Evolutionary conservation across 2,329 filamentous ascomycete species (phyloP).

Genomic region (Cryphonectria naterciae): DNA sequence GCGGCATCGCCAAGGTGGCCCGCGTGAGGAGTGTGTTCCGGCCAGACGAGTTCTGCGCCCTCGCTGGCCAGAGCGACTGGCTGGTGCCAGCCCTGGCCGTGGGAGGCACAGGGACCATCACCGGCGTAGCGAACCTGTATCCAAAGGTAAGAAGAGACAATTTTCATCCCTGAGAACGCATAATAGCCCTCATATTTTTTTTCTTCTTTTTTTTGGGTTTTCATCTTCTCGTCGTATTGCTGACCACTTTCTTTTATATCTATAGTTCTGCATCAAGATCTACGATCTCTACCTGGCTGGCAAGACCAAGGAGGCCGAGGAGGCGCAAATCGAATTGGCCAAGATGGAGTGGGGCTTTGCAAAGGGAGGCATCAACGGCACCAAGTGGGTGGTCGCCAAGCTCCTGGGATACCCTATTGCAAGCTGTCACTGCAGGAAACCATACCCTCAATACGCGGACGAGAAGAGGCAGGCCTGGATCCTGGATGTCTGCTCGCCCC

Average conservation of each 20-base stretch:
- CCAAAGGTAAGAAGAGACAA: constrained; percentile 41
- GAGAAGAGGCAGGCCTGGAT: constrained; percentile 52
- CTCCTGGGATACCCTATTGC: constrained; percentile 54
- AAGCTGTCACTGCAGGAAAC: constrained; percentile 56
- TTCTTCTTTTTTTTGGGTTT: constrained; percentile 8
- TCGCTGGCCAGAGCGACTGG: constrained; percentile 73
- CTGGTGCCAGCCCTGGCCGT: constrained; percentile 61
- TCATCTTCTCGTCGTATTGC: neutral
- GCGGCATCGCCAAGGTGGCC: constrained; percentile 70
- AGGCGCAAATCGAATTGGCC: constrained; percentile 54
- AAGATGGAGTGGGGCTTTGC: constrained; percentile 60
- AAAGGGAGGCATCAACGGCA: constrained; percentile 64
- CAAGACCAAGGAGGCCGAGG: constrained; percentile 51
- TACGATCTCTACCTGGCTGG: constrained; percentile 54
- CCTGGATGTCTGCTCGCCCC: constrained; percentile 27
- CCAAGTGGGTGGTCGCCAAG: constrained; percentile 62
- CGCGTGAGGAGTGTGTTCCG: constrained; percentile 54
- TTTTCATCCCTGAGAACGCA: neutral
- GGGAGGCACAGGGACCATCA: constrained; percentile 61
- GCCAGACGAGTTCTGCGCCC: constrained; percentile 63
- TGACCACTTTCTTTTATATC: constrained; percentile 36
- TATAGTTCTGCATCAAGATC: constrained; percentile 47
- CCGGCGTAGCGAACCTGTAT: constrained; percentile 64
- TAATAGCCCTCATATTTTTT: no score
- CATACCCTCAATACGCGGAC: constrained; percentile 55